These are phyloP conservation scores for Neocatenulostroma microsporum DNA, from an alignment of 2,329 filamentous ascomycete species.

Conservation along the genomic window DNA sequence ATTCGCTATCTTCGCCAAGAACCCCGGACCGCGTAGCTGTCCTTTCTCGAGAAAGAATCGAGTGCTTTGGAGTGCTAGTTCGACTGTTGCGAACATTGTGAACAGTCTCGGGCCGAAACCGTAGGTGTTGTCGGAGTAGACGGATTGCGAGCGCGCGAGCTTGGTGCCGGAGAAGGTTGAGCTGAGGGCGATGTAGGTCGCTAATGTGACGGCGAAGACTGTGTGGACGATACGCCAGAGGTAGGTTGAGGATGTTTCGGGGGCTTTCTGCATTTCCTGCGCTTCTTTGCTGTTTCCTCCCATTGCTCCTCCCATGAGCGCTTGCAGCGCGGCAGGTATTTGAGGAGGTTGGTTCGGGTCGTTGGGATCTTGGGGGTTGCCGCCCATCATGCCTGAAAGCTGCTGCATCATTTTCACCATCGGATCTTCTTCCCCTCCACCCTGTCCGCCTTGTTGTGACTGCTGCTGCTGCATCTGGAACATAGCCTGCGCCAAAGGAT, in stretches of 20 bases:
- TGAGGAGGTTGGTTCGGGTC: conserved; percentile 35
- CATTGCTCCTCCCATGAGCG: conserved; percentile 38
- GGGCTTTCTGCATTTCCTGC: conserved; percentile 27
- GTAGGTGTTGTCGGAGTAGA: conserved; percentile 29
- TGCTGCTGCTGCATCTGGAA: conserved; percentile 24
- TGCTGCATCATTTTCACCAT: conserved; percentile 71
- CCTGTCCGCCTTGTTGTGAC: conserved; percentile 8
- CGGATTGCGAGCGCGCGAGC: conserved; percentile 42
- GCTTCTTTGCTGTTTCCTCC: conserved; percentile 25
- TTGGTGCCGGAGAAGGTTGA: conserved; percentile 63
- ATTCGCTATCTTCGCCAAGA: conserved; percentile 55
- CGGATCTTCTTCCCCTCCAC: conserved; percentile 47
- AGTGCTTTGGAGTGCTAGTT: conserved; percentile 63
- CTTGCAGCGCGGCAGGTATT: conserved; percentile 38
- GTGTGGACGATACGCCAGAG: conserved; percentile 69
- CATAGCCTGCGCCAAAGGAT: conserved; percentile 25
- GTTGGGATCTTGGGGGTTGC: conserved; percentile 26
- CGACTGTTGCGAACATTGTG: conserved; percentile 71
- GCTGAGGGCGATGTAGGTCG: conserved; percentile 60
- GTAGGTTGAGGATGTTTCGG: conserved; percentile 38
- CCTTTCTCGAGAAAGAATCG: conserved; percentile 63
- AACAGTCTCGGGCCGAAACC: conserved; percentile 54
- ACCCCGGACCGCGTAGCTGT: conserved; percentile 49
- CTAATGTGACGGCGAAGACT: conserved; percentile 60
- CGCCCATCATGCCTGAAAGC: conserved; percentile 50